A percentile compares a stretch with the other conserved stretches of the same genome.
These are phyloP conservation scores for Dysphania ambrosioides DNA, from an alignment of 148 eudicot species.

Conservation along the genomic window DNA sequence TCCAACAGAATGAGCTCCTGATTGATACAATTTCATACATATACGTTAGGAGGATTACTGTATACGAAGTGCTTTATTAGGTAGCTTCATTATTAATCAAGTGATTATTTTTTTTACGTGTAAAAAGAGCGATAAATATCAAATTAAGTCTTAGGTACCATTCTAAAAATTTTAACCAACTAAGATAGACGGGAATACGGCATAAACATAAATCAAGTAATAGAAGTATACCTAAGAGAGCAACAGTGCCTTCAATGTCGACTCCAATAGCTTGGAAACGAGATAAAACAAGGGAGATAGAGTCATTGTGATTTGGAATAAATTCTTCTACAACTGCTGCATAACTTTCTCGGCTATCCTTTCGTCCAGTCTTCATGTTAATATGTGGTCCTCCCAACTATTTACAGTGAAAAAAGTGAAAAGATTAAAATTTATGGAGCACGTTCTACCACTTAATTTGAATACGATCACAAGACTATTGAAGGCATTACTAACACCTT, in stretches of 20 bases:
- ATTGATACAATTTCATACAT: background rate
- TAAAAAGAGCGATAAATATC: too few species aligned
- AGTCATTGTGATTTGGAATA: slow-evolving; percentile 68
- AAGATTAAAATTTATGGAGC: background rate
- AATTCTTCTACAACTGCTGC: slow-evolving; percentile 37
- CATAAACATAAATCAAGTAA: background rate
- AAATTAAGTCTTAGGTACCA: background rate
- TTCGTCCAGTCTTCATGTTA: slow-evolving; percentile 75
- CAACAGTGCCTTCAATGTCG: slow-evolving; percentile 63
- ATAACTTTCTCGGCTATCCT: slow-evolving; percentile 49
- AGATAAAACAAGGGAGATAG: slow-evolving; percentile 49
- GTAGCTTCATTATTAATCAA: background rate
- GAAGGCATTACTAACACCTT: too few species aligned
- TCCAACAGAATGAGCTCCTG: slow-evolving; percentile 90
- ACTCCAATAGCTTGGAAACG: slow-evolving; percentile 57
- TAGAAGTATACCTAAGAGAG: slow-evolving; percentile 52
- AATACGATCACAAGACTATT: too few species aligned
- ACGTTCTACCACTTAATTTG: too few species aligned
- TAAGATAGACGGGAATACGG: too few species aligned
- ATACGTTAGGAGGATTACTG: too few species aligned
- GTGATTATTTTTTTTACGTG: background rate
- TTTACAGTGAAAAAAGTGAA: background rate
- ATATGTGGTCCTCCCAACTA: slow-evolving; percentile 68
- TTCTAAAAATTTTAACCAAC: too few species aligned
- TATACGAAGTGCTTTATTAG: too few species aligned